Evolutionary conservation across 352 stramenopile genomes (phyloP), one percentile per base, ranked within the genome.

Genomic region (Lagenidium giganteum): DNA sequence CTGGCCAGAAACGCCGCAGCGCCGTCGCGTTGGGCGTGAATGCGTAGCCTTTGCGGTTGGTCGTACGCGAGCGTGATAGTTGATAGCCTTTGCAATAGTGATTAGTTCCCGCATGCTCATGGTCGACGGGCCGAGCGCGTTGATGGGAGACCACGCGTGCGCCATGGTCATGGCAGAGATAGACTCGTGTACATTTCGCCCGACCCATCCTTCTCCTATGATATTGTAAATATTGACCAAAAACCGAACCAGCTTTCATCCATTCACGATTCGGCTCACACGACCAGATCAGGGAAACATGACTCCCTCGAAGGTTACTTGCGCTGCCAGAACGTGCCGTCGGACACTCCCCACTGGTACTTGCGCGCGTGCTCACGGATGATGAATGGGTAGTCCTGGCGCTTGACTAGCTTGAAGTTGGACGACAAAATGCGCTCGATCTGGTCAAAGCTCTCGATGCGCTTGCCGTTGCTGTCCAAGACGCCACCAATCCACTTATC

Each of bases 341-440:
- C 78, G 17, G 87, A 96, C 33, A 95, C 83, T 24, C 85, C 88
- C 63, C 74, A 96, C 54, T 97, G 89, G 56, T 85, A 97, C 66
- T 97, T 97, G 57, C 89, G 77, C 45, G 77, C 71, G 61, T 97
- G 89, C 47, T 97, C 89, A 40, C 89, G 80, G 50, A 97, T 96
- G 46, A 97, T 69, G 47, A 97, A 96, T 20, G 89, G 83, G 38
- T 94, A 88, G 40, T 96, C 70, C 36, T 79, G 62, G 20, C 70
- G 72, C 49, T 90, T 64, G 8, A 95, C 61, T 6, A 96, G 76
- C 38, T 87, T 63, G 25, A 96, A 96, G 28, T 87, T 47, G 6
- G 50, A 30, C 28, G 53, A 63, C 8, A 94, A 58, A 14, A 90
- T 31, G 33, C 54, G 41, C 40, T 78, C 50, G 6, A 95, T 68